A percentile compares a stretch with the other conserved stretches of the same genome.
Conservation (phyloP, 2,329 filamentous ascomycete genomes). For the Ustilaginoidea virens region DNA sequence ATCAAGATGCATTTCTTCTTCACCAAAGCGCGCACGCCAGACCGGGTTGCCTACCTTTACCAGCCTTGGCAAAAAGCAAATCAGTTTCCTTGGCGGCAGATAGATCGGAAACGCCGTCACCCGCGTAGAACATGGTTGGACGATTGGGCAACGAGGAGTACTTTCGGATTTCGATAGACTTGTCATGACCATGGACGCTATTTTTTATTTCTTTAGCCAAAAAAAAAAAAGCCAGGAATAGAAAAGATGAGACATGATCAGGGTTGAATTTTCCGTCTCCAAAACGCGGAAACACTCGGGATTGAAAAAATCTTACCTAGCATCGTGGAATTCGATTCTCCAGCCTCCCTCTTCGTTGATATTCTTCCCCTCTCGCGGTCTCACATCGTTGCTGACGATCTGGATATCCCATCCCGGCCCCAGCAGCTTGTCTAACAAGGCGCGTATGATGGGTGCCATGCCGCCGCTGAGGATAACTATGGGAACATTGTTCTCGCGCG, state of each 20-base stretch:
- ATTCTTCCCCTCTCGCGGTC: conserved; percentile 44
- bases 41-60: conserved; percentile 47
- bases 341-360: conserved; percentile 74
- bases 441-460: conserved; percentile 84
- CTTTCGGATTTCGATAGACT: conserved; percentile 77
- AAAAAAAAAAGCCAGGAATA: no score
- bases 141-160: conserved; percentile 65
- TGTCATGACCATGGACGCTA: conserved; percentile 92
- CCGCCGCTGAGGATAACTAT: conserved; percentile 85
- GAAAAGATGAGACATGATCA: no score
- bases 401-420: conserved; percentile 69
- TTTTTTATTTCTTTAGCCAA: no score
- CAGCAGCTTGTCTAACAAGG: conserved; percentile 63
- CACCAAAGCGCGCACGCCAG: background rate
- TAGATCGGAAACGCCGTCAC: conserved; percentile 84
- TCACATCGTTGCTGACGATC: conserved; percentile 80
- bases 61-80: conserved; percentile 83
- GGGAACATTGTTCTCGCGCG: conserved; percentile 66
- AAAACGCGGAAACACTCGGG: no score
- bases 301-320: no score
- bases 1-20: background rate
- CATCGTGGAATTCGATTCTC: conserved; percentile 80
- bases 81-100: conserved; percentile 88
- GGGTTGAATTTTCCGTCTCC: background rate
- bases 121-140: conserved; percentile 84